Base-by-base conservation (phyloP, 208 protist genomes). In the Porcisia deanei region DNA sequence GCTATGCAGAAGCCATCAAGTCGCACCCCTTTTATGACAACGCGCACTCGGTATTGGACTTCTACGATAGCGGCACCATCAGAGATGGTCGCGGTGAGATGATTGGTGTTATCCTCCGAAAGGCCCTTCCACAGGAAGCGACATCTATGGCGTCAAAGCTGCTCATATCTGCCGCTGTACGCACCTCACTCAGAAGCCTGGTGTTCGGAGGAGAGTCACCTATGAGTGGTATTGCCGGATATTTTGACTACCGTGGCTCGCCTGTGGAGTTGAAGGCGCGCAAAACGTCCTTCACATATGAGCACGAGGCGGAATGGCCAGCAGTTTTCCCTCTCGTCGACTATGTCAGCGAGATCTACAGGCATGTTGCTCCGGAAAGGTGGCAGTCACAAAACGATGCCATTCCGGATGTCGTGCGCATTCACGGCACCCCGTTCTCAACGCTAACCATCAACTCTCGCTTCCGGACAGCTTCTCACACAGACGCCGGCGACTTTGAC, bases 391-490 rank as follows among this genome's bases (percentile, higher is more conserved):
- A 98, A 78, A 74, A 96, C 77, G 79, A 71, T 16, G 92, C 93
- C 12, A 93, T 98, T 63, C 94, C 94, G 10, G 93, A 98, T 64
- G 49, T 94, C 34, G 93, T 97, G 20, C 91, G 94, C 71, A 96
- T 98, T 63, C 87, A 96, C 80, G 84, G 82, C 43, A 93, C 93
- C 9, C 90, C 92, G 14, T 98, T 96, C 85, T 96, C 91, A 0
- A 98, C 94, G 14, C 83, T 98, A 10, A 98, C 94, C 10, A 91
- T 98, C 73, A 98, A 98, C 85, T 91, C 90, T 22, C 84, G 85
- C 41, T 98, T 98, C 80, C 91, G 94, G 54, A 98, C 94, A 2
- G 94, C 94, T 20, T 88, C 83, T 39, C 94, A 98, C 81, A 98
- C 91, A 6, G 94, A 98, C 73, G 82, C 85, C 0, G 94, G 94